Percentiles rank a stretch among this genome's conserved stretches.
These are phyloP conservation scores for Aureobasidium sp. DNA, from an alignment of 2,329 filamentous ascomycete genomes.

Conservation along the genomic window DNA sequence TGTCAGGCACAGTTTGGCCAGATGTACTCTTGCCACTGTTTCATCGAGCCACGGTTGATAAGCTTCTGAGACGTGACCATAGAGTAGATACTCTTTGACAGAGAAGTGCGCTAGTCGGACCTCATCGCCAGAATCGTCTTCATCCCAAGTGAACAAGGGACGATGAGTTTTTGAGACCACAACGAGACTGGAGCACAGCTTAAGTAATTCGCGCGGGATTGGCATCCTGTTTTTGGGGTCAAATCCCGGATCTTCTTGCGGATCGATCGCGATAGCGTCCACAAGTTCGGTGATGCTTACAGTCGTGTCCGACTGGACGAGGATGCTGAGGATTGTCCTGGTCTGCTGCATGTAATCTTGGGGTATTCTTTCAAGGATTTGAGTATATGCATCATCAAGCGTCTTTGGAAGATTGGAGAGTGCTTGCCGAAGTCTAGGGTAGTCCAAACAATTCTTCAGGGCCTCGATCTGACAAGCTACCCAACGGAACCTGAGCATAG, in stretches of 20 bases:
- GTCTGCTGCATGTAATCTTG: not conserved
- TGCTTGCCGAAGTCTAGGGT: not conserved
- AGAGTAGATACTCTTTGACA: not conserved
- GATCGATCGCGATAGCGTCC: not conserved
- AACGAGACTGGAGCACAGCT: not conserved
- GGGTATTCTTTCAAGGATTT: not conserved
- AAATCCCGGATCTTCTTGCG: not conserved
- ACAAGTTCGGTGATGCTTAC: not conserved
- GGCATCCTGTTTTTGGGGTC: not conserved
- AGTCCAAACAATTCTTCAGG: not conserved
- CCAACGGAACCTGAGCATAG: not conserved
- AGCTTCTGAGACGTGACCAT: not conserved
- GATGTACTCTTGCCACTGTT: not conserved
- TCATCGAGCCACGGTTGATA: not conserved
- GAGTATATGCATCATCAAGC: not conserved
- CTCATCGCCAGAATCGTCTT: too few species aligned
- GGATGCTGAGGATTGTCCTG: not conserved
- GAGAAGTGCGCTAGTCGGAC: not conserved
- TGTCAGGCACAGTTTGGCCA: not conserved
- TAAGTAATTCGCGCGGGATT: not conserved
- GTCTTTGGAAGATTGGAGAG: not conserved
- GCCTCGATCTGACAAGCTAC: slow-evolving; percentile 4
- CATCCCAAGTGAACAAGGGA: not conserved
- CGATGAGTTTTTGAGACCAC: not conserved
- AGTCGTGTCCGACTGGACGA: not conserved